These are phyloP conservation scores for Chlorella sp. DNA, from an alignment of 139 green algal species.

Conservation along the genomic window DNA sequence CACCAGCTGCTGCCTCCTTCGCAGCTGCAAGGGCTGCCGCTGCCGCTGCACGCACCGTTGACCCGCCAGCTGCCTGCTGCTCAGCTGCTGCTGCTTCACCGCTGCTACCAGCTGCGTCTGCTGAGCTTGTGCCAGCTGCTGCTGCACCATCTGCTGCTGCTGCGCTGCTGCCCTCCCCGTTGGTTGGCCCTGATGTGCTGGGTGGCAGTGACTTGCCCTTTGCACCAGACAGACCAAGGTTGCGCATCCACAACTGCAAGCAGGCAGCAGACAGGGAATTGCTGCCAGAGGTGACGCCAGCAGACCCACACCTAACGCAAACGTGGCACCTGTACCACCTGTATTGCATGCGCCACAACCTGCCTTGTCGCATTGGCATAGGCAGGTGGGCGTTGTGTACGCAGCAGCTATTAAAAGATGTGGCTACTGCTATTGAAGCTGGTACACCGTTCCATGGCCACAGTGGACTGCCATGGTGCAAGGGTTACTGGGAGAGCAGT, in stretches of 20 bases:
- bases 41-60: constrained; percentile 7
- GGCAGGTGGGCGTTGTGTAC: too few relatives aligned
- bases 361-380: too few relatives aligned
- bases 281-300: too few relatives aligned
- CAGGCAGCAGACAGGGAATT: too few relatives aligned
- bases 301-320: too few relatives aligned
- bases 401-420: too few relatives aligned
- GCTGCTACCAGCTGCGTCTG: background rate
- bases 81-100: background rate
- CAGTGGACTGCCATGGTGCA: too few relatives aligned
- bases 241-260: constrained; percentile 43
- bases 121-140: background rate
- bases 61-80: background rate
- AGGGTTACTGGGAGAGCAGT: too few relatives aligned
- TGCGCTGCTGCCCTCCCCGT: background rate
- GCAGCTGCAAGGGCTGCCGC: constrained; percentile 17
- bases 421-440: too few relatives aligned
- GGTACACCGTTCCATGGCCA: too few relatives aligned
- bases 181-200: background rate
- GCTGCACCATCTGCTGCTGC: constrained; percentile 1
- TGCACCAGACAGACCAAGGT: constrained; percentile 10
- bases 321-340: too few relatives aligned
- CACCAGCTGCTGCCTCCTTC: constrained; percentile 12
- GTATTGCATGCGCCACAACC: too few relatives aligned
- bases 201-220: background rate